These are phyloP conservation scores for Fraxinus angustifolia DNA, from an alignment of 305 asterid genomes.

Conservation along the genomic window DNA sequence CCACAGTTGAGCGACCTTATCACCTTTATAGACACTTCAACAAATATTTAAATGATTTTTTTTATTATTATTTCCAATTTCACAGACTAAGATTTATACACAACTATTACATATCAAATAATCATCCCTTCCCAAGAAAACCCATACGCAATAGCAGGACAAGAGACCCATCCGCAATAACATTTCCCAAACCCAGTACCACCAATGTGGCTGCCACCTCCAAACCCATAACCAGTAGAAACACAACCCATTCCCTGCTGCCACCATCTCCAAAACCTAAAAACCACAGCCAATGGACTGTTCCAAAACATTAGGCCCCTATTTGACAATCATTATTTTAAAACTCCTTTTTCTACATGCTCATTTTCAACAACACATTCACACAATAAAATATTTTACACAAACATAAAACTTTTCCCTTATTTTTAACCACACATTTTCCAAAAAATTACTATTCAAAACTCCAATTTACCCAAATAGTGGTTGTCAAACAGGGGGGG, in stretches of 20 bases:
- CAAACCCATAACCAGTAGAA: too few relatives aligned
- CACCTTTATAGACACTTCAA: background rate
- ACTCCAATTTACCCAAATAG: too few relatives aligned
- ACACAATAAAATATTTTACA: too few relatives aligned
- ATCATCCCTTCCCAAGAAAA: background rate
- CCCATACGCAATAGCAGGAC: background rate
- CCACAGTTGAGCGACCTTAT: background rate
- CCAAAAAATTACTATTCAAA: too few relatives aligned
- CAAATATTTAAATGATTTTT: background rate
- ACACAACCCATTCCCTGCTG: background rate
- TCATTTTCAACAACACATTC: too few relatives aligned
- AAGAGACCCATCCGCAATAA: background rate
- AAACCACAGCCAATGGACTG: background rate
- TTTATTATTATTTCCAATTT: background rate
- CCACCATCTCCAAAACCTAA: background rate
- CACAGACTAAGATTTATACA: background rate
- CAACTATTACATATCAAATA: background rate
- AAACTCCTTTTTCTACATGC: too few relatives aligned
- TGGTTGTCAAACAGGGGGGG: too few relatives aligned
- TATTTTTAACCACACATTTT: too few relatives aligned
- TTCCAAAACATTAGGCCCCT: background rate
- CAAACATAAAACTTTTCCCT: too few relatives aligned
- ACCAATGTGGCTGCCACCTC: too few relatives aligned
- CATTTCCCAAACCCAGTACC: too few relatives aligned
- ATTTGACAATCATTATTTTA: too few relatives aligned